Evolutionary conservation across 805 yeast species (phyloP).

Genomic region (Metschnikowia lachancei): DNA sequence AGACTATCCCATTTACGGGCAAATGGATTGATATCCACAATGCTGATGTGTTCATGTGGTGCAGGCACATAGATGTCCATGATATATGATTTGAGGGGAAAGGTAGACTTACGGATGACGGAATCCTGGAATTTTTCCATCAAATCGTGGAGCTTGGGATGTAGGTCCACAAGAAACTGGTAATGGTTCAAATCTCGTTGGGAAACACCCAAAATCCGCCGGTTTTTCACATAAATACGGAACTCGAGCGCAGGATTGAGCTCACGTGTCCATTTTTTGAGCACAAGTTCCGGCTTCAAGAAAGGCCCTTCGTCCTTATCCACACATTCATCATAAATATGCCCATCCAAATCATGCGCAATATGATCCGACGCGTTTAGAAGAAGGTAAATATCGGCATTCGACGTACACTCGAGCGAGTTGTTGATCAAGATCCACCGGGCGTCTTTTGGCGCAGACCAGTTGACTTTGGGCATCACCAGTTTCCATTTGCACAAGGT

Average conservation of each 20-base stretch:
- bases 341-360: slow-evolving; percentile 69
- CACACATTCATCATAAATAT: slow-evolving; percentile 56
- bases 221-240: slow-evolving; percentile 72
- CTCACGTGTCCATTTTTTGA: slow-evolving; percentile 72
- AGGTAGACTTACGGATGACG: slow-evolving; percentile 28
- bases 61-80: slow-evolving; percentile 82
- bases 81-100: slow-evolving; percentile 45
- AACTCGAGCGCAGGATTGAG: slow-evolving; percentile 91
- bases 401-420: slow-evolving; percentile 64
- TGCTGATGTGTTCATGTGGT: slow-evolving; percentile 60
- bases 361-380: slow-evolving; percentile 86
- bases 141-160: slow-evolving; percentile 44
- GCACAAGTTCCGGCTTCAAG: slow-evolving; percentile 58
- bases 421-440: slow-evolving; percentile 85
- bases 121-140: slow-evolving; percentile 57
- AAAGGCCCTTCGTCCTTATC: slow-evolving; percentile 21
- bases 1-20: slow-evolving; percentile 73
- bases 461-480: slow-evolving; percentile 86
- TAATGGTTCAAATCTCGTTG: slow-evolving; percentile 88
- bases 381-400: slow-evolving; percentile 74
- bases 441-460: slow-evolving; percentile 97
- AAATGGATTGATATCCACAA: slow-evolving; percentile 88
- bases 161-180: slow-evolving; percentile 56
- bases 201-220: slow-evolving; percentile 64
- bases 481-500: slow-evolving; percentile 52